Evolutionary conservation across 306 rosid genomes (phyloP).

Genomic region (Fragaria iinumae): DNA sequence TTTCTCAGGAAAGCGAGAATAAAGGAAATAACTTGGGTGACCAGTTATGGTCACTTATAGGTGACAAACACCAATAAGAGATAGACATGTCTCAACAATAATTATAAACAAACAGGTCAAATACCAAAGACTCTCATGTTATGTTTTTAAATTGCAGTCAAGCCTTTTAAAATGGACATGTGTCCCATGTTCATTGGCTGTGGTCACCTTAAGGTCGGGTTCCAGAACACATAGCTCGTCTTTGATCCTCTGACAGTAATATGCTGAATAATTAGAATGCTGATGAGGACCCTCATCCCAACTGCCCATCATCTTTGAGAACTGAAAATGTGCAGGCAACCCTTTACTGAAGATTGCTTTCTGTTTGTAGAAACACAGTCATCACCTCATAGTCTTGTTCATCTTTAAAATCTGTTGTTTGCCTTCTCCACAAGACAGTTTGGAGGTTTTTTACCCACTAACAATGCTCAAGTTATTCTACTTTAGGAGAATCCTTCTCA

Average conservation of each 20-base stretch:
- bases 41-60: too few relatives aligned
- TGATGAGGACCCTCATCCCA: neutral
- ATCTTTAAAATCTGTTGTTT: neutral
- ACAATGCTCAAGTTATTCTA: neutral
- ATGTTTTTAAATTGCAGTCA: too few relatives aligned
- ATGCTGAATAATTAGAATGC: neutral
- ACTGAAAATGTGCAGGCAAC: neutral
- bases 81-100: too few relatives aligned
- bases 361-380: neutral
- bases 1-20: too few relatives aligned
- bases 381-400: neutral
- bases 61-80: too few relatives aligned
- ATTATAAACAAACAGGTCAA: too few relatives aligned
- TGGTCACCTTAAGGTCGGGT: too few relatives aligned
- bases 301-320: neutral
- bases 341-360: neutral
- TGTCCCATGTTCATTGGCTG: too few relatives aligned
- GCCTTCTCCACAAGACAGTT: neutral
- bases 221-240: neutral
- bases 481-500: neutral
- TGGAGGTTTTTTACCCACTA: neutral
- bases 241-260: neutral
- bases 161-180: too few relatives aligned
- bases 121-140: too few relatives aligned
- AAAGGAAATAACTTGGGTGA: too few relatives aligned